Conservation (phyloP, 23 red algal species). For the Chondrus crispus region DNA sequence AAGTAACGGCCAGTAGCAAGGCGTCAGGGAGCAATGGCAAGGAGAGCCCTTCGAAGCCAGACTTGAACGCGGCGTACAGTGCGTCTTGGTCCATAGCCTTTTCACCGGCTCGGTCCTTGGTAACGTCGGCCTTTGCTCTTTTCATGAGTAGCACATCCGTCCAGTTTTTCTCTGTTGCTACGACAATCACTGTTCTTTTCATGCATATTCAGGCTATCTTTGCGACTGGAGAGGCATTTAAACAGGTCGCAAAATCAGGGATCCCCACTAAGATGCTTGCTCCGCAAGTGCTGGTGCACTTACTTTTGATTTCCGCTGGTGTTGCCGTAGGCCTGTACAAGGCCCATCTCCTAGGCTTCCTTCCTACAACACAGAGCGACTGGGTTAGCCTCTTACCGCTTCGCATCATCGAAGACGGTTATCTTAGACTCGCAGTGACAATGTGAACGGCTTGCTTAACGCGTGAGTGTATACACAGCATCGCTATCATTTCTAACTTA, state of each 20-base stretch:
- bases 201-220: conserved; percentile 51
- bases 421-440: neutral
- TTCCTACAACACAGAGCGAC: conserved; percentile 61
- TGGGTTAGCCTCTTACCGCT: conserved; percentile 50
- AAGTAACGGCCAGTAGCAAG: neutral
- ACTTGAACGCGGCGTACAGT: neutral
- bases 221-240: conserved; percentile 13
- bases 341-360: conserved; percentile 33
- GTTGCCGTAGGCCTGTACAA: conserved; percentile 33
- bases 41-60: neutral
- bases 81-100: conserved; percentile 45
- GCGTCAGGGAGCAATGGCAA: too few relatives aligned
- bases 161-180: conserved; percentile 40
- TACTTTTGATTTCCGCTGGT: neutral
- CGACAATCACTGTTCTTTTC: conserved; percentile 45
- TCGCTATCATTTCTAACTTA: too few relatives aligned
- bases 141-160: conserved; percentile 42
- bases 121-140: conserved; percentile 42
- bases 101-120: conserved; percentile 28
- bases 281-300: conserved; percentile 6
- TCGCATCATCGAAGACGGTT: neutral
- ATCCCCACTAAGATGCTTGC: neutral
- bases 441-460: conserved; percentile 1
- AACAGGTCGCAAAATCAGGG: neutral
- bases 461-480: too few relatives aligned